These are phyloP conservation scores for Chrysochromulina parva DNA, from an alignment of 78 protist genomes.

Conservation along the genomic window DNA sequence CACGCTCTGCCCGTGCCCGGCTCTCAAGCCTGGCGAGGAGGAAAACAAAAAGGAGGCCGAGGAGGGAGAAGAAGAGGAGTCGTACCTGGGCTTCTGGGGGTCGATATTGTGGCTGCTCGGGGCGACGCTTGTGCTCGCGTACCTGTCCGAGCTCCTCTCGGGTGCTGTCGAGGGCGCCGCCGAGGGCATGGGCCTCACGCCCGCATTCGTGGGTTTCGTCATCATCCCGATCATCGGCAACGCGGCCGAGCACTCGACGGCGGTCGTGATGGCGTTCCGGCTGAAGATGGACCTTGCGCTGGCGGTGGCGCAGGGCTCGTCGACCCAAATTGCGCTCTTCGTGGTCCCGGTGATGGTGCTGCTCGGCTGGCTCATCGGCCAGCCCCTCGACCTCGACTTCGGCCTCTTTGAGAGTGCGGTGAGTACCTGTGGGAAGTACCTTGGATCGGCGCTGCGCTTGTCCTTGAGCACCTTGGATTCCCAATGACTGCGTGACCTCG, in stretches of 20 bases:
- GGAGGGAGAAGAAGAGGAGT: constrained; percentile 48
- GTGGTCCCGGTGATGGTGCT: constrained; percentile 52
- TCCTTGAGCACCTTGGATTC: too few relatives aligned
- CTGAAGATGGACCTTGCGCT: constrained; percentile 52
- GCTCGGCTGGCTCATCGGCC: constrained; percentile 50
- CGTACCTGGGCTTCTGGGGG: too few relatives aligned
- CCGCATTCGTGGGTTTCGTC: constrained; percentile 38
- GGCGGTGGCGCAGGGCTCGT: constrained; percentile 62
- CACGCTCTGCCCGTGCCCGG: constrained; percentile 27
- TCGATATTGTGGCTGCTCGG: background rate
- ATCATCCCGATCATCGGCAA: constrained; percentile 63
- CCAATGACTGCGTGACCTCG: too few relatives aligned
- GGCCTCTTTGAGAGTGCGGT: constrained; percentile 27
- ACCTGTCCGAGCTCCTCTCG: constrained; percentile 38
- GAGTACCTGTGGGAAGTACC: too few relatives aligned
- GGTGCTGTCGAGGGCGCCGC: constrained; percentile 38
- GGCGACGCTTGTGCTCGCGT: constrained; percentile 40
- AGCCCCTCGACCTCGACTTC: constrained; percentile 45
- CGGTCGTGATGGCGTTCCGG: constrained; percentile 43
- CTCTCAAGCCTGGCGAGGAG: background rate
- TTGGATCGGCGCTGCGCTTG: too few relatives aligned
- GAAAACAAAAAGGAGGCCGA: background rate
- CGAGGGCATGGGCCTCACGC: background rate
- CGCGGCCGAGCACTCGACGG: constrained; percentile 68
- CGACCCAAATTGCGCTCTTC: constrained; percentile 56